Evolutionary conservation across 2,329 filamentous ascomycete species (phyloP), one percentile per base, ranked within the genome.

Genomic region (Alternaria angustiovoidea): DNA sequence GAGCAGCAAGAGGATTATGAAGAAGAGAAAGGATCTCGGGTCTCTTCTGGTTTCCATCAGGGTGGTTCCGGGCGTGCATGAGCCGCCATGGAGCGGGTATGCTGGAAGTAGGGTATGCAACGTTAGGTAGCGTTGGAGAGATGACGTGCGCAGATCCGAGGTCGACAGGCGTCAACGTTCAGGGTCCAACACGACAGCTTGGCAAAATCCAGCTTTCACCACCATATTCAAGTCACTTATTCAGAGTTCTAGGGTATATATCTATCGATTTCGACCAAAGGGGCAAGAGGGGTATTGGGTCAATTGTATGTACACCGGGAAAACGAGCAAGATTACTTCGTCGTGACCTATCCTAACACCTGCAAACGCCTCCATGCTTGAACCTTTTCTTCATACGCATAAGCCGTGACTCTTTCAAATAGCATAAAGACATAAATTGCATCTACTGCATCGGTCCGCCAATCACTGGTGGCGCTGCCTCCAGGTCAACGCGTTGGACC

Each of bases 401-500:
- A 42, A 67, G 54, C 46, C 51, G 55, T 46, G 53, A 63, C 34
- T 44, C 54, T 52, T 51, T 34, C 32, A 34, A 38, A 44, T 48
- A 34, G 47, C 44, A 58, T 51, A 55, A 54, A 41, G 48, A 38
- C 44, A 48, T 48, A 38, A 46, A 47, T 36, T 46, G 26, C 56
- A 54, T 22, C 63, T 65, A 76, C 54, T 71, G 63, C 42, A 60
- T 66, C 4, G 65, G 54, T 4, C 56, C 51, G 14, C 77, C 78
- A 59, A 81, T 72, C 4, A 80, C 80, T 4, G 82, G 81, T 26
- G 81, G 79, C n/a, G 82, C 78, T 16, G 83, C 82, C 64, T 86
- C 84, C 9, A 86, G 72, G 65, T 86, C 84, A 24, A 86, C 82
- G 24, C 81, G 71, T 66, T 81, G 77, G n/a, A 86, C 84, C 36